Conservation (phyloP, 805 yeast genomes). For the Torulaspora quercuum region DNA sequence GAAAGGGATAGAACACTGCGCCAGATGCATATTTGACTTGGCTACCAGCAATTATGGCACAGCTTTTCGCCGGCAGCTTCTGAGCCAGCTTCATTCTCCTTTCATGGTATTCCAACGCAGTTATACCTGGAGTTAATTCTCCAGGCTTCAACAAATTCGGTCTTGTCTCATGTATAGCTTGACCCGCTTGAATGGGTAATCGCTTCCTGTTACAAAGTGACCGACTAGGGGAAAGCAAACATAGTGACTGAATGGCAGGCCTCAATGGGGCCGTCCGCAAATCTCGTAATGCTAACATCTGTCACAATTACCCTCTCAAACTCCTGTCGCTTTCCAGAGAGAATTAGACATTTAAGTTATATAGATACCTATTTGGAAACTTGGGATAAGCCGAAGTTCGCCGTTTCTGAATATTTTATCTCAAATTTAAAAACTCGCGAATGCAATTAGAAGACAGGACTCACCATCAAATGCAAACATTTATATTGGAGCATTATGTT, state of each 20-base stretch:
- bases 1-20: conserved; percentile 85
- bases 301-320: neutral
- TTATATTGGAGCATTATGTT: too few relatives aligned
- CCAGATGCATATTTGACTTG: conserved; percentile 79
- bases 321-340: too few relatives aligned
- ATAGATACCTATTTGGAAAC: too few relatives aligned
- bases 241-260: neutral
- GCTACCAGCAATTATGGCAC: conserved; percentile 73
- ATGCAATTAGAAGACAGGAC: too few relatives aligned
- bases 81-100: conserved; percentile 62
- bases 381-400: too few relatives aligned
- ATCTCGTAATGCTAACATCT: too few relatives aligned
- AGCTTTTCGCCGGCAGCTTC: conserved; percentile 55
- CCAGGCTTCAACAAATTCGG: conserved; percentile 73
- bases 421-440: too few relatives aligned
- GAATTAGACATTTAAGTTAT: neutral
- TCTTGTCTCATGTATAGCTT: conserved; percentile 81
- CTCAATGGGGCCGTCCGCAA: neutral
- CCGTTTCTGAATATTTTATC: too few relatives aligned
- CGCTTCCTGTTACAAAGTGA: conserved; percentile 19
- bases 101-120: conserved; percentile 74
- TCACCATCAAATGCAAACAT: too few relatives aligned
- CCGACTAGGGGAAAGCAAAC: too few relatives aligned
- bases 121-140: conserved; percentile 82
- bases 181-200: conserved; percentile 57